Base-by-base conservation (phyloP, 305 asterid species). In the Ajuga reptans region DNA sequence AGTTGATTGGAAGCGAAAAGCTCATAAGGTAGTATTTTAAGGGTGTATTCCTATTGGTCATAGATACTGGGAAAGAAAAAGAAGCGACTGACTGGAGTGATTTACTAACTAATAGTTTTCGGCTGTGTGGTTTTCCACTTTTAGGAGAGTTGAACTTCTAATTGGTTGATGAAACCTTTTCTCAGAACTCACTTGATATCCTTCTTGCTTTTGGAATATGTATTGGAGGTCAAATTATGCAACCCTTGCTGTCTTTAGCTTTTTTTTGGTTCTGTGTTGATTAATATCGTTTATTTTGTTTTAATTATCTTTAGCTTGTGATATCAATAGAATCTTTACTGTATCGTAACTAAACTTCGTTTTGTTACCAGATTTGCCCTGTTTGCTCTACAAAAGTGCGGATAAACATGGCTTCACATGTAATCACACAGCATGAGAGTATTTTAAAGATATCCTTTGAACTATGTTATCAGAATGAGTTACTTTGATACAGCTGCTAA, bases 381-480 rank as follows among this genome's bases (percentile, higher is more conserved):
- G 81, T 92, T 80, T 92, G 98, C 82, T 71, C 78, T 58, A 46
- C 75, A 51, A 85, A 79, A 83, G 87, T 87, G 83, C 87, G 86
- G 31, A 79, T 75, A 43, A 86, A 80, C 82, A 92, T 92, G 94
- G 95, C 92, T 79, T 88, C 90, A 0, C 98, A 92, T 59, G 87
- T 92, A 59, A 84, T 92, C 72, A 78, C 84, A 14, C 92, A 85
- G 63, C 96, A 92, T n/a, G 89, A 85, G 83, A 84, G 80, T 75
- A 64, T 86, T 49, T 81, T 92, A 82, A 92, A 85, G 62, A 92
- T 92, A 92, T 92, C 98, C 98, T 91, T 90, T 31, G n/a, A 18
- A 52, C 21, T 46, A 17, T 55, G 49, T 43, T 9, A 31, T 14
- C 7, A 4, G 12, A 46, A 67, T 55, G 11, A 42, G 54, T 43